A percentile compares a stretch with the other conserved stretches of the same genome.
Conservation (phyloP, 1,284 basidiomycete species). For the Tetrapyrgos nigripes region DNA sequence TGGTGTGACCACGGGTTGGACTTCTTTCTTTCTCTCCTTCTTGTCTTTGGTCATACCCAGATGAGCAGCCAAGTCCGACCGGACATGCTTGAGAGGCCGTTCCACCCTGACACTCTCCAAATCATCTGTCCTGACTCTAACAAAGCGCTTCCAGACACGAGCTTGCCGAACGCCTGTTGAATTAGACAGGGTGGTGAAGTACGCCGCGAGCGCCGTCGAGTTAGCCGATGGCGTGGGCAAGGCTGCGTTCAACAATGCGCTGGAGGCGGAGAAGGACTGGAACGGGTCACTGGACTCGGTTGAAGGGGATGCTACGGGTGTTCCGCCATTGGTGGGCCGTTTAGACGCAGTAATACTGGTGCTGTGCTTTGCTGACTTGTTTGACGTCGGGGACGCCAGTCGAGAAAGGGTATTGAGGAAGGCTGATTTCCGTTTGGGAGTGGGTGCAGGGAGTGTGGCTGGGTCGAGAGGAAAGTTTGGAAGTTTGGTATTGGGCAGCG, state of each 20-base stretch:
- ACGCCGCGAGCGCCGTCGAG: conserved; percentile 76
- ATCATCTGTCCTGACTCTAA: conserved; percentile 84
- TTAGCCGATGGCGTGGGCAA: conserved; percentile 47
- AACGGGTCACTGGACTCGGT: conserved; percentile 69
- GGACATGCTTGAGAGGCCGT: conserved; percentile 85
- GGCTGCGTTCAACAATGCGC: conserved; percentile 20
- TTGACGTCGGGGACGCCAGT: conserved; percentile 68
- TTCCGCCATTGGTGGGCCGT: conserved; percentile 41
- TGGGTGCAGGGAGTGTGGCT: conserved; percentile 52
- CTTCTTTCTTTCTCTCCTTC: conserved; percentile 6
- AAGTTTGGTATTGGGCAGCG: conserved; percentile 55
- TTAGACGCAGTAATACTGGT: conserved; percentile 6
- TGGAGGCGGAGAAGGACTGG: conserved; percentile 43
- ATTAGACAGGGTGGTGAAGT: conserved; percentile 81
- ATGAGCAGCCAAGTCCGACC: conserved; percentile 84
- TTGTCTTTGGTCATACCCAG: conserved; percentile 35
- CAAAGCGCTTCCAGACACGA: conserved; percentile 85
- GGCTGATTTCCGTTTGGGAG: conserved; percentile 77
- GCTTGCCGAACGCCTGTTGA: conserved; percentile 64
- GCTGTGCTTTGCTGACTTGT: conserved; percentile 31
- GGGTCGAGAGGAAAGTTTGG: conserved; percentile 68
- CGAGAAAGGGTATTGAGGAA: conserved; percentile 85
- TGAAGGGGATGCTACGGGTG: conserved; percentile 51
- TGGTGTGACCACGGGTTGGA: neutral
- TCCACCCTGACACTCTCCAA: conserved; percentile 86